These are phyloP conservation scores for Carex kokanica DNA, from an alignment of 176 grass and related monocot species.

Conservation along the genomic window DNA sequence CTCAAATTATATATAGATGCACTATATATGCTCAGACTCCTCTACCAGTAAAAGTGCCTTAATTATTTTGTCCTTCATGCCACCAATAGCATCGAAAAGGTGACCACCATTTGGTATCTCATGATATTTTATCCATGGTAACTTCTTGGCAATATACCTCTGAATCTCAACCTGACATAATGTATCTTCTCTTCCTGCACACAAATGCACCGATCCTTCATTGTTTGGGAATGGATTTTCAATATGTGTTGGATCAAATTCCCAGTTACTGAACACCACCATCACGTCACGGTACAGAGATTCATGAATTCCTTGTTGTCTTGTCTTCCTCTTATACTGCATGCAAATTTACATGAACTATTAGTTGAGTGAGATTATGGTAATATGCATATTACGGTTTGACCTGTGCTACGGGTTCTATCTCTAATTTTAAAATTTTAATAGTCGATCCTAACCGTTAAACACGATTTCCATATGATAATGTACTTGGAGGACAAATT, in stretches of 20 bases:
- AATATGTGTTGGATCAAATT: slow-evolving; percentile 48
- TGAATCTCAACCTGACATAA: slow-evolving; percentile 55
- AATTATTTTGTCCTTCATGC: slow-evolving; percentile 31
- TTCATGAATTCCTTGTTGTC: slow-evolving; percentile 50
- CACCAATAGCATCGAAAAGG: slow-evolving; percentile 19
- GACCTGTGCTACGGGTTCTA: no score
- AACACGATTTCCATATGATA: no score
- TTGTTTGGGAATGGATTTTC: slow-evolving; percentile 57
- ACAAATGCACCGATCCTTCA: slow-evolving; percentile 57
- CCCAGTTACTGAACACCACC: slow-evolving; percentile 52
- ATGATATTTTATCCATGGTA: slow-evolving; percentile 69
- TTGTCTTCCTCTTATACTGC: slow-evolving; percentile 35
- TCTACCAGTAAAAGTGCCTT: slow-evolving; percentile 43
- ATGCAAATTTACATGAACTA: background rate
- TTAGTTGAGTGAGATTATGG: background rate
- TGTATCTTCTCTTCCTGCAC: slow-evolving; percentile 52
- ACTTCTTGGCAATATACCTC: slow-evolving; percentile 45
- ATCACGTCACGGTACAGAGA: slow-evolving; percentile 44
- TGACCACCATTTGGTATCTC: slow-evolving; percentile 54
- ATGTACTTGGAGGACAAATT: no score
- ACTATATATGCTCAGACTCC: slow-evolving; percentile 5
- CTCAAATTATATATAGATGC: background rate
- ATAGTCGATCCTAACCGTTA: no score
- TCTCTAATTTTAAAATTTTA: no score
- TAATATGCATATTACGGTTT: no score